Evolutionary conservation across 768 basidiomycete genomes (phyloP).

Genomic region (Suillus subluteus): DNA sequence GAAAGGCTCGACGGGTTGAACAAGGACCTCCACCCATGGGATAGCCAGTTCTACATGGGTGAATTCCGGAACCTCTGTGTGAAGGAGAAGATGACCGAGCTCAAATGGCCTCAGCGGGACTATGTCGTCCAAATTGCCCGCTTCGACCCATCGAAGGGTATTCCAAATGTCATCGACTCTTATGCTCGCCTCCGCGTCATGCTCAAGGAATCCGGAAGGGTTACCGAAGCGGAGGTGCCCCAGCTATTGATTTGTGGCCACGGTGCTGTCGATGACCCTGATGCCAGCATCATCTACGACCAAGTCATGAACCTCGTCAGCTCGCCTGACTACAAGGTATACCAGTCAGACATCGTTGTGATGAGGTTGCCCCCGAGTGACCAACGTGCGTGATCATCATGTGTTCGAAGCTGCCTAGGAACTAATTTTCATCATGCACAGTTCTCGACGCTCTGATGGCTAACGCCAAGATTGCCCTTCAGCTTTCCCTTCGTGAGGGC

Average conservation of each 20-base stretch:
- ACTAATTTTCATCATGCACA: constrained; percentile 27
- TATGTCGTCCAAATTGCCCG: constrained; percentile 94
- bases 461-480: constrained; percentile 87
- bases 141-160: constrained; percentile 89
- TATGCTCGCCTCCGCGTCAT: constrained; percentile 82
- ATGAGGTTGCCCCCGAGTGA: constrained; percentile 85
- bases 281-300: constrained; percentile 91
- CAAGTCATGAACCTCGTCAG: constrained; percentile 66
- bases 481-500: constrained; percentile 92
- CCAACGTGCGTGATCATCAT: constrained; percentile 56
- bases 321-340: constrained; percentile 53
- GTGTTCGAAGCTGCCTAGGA: constrained; percentile 3
- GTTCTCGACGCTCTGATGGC: constrained; percentile 89
- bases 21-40: constrained; percentile 83
- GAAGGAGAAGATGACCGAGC: constrained; percentile 81
- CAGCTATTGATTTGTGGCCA: constrained; percentile 88
- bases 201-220: constrained; percentile 48
- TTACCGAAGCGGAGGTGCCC: constrained; percentile 56
- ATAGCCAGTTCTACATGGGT: constrained; percentile 88
- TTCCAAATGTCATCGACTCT: constrained; percentile 83
- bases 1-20: constrained; percentile 89
- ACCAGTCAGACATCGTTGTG: constrained; percentile 68
- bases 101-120: constrained; percentile 78
- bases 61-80: constrained; percentile 78
- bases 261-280: constrained; percentile 93